phyloP scores from a whole-genome alignment of 345 rosid species.

The Kandelia obovata region DNA sequence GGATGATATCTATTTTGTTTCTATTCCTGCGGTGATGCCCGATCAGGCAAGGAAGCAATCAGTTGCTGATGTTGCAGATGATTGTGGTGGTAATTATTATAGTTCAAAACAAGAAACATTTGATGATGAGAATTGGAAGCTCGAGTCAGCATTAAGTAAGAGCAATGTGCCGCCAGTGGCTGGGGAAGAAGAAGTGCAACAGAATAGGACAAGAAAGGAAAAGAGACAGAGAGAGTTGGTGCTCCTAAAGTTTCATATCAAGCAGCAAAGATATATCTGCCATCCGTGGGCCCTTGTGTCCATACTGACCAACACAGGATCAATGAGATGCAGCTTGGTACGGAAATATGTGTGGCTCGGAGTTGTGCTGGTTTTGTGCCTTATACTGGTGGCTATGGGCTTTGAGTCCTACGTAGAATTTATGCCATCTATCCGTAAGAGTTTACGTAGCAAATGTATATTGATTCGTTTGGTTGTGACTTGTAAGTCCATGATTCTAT shows the following conservation, averaged over 20 bases:
- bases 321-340: slow-evolving; percentile 65
- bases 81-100: too few relatives aligned
- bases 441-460: too few relatives aligned
- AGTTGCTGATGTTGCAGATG: too few relatives aligned
- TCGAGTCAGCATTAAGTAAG: slow-evolving; percentile 63
- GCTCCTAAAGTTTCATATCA: slow-evolving; percentile 11
- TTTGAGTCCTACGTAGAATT: slow-evolving; percentile 16
- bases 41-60: slow-evolving; percentile 44
- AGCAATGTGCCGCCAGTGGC: slow-evolving; percentile 24
- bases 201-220: slow-evolving; percentile 59
- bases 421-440: too few relatives aligned
- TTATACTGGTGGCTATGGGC: slow-evolving; percentile 35
- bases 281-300: slow-evolving; percentile 64
- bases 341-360: slow-evolving; percentile 53
- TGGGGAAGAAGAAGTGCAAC: slow-evolving; percentile 27
- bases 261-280: slow-evolving; percentile 57
- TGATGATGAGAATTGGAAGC: slow-evolving; percentile 77
- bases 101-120: too few relatives aligned
- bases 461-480: too few relatives aligned
- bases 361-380: slow-evolving; percentile 49
- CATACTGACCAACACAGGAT: slow-evolving; percentile 56
- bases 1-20: slow-evolving; percentile 58
- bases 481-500: too few relatives aligned
- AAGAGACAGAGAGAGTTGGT: slow-evolving; percentile 62
- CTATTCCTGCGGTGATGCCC: slow-evolving; percentile 63